Evolutionary conservation across 306 rosid genomes (phyloP).

Genomic region (Casuarina equisetifolia): DNA sequence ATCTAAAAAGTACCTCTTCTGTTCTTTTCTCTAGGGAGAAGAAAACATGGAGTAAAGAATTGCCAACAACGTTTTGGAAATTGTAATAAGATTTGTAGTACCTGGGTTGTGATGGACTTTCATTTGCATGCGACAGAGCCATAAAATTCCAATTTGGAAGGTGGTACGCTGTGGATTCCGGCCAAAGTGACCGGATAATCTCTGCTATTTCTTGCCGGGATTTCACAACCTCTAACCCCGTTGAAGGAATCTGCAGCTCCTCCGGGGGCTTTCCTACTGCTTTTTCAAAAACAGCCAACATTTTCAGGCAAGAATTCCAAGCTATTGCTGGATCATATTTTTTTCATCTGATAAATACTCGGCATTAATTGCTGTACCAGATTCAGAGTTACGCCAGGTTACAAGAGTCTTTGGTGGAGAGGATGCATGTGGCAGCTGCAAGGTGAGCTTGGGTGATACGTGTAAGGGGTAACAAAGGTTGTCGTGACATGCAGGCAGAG

Average conservation of each 20-base stretch:
- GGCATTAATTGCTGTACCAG: neutral
- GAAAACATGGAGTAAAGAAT: too few relatives aligned
- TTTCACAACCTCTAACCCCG: constrained; percentile 28
- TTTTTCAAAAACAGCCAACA: constrained; percentile 57
- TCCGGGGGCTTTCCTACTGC: constrained; percentile 50
- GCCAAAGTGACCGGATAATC: constrained; percentile 34
- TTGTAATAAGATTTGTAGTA: constrained; percentile 14
- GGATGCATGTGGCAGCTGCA: constrained; percentile 38
- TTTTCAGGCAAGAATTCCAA: constrained; percentile 16
- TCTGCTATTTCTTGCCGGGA: constrained; percentile 35
- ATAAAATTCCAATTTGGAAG: constrained; percentile 52
- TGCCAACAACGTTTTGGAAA: neutral
- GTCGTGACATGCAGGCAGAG: constrained; percentile 22
- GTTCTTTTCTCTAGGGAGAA: too few relatives aligned
- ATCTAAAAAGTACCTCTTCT: too few relatives aligned
- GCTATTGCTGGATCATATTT: neutral
- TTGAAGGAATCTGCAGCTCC: constrained; percentile 50
- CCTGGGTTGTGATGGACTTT: constrained; percentile 49
- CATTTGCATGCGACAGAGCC: constrained; percentile 42
- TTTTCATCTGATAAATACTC: neutral
- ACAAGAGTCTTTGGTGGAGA: constrained; percentile 21
- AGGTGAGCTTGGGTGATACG: constrained; percentile 28
- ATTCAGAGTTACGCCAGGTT: constrained; percentile 5
- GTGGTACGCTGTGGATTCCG: constrained; percentile 36
- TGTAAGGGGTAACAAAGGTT: constrained; percentile 21